Percentiles rank a stretch among this genome's conserved stretches.
phyloP scores from a whole-genome alignment of 2,329 filamentous ascomycete species.

The Aspergillus sp. region DNA sequence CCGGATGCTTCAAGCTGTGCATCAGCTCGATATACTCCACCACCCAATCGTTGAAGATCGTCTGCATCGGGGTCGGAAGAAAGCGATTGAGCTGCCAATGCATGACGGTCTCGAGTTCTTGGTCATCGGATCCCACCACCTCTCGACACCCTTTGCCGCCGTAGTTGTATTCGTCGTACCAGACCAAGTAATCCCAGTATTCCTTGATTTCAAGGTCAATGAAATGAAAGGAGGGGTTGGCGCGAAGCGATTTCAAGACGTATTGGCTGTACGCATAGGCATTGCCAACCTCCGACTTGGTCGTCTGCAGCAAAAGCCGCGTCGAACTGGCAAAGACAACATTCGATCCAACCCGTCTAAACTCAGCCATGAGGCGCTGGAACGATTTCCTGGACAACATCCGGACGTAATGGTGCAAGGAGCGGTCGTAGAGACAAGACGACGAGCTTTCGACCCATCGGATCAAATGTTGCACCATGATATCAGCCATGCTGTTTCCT shows the following conservation, averaged over 20 bases:
- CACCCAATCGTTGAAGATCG: conserved; percentile 86
- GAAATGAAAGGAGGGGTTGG: conserved; percentile 93
- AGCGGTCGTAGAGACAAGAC: conserved; percentile 92
- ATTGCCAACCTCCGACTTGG: conserved; percentile 93
- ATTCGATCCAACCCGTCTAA: conserved; percentile 89
- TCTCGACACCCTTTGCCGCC: conserved; percentile 88
- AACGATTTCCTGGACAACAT: conserved; percentile 98
- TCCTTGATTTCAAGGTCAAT: conserved; percentile 96
- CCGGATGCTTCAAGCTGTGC: conserved; percentile 77
- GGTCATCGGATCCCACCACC: conserved; percentile 72
- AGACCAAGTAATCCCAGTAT: conserved; percentile 98
- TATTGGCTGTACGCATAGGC: conserved; percentile 97
- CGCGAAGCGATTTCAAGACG: conserved; percentile 94
- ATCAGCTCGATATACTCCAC: conserved; percentile 94
- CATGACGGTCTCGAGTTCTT: conserved; percentile 88
- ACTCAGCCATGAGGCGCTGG: conserved; percentile 95
- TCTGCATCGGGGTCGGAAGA: conserved; percentile 74
- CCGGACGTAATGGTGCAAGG: conserved; percentile 94
- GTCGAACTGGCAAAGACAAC: conserved; percentile 94
- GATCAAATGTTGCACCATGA: conserved; percentile 95
- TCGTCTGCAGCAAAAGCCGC: conserved; percentile 87
- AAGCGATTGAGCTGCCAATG: conserved; percentile 97
- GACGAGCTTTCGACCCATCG: conserved; percentile 94
- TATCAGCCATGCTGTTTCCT: conserved; percentile 90
- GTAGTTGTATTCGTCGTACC: conserved; percentile 99